Evolutionary conservation across 2,329 filamentous ascomycete species (phyloP).

Genomic region (Fusarium sp.): DNA sequence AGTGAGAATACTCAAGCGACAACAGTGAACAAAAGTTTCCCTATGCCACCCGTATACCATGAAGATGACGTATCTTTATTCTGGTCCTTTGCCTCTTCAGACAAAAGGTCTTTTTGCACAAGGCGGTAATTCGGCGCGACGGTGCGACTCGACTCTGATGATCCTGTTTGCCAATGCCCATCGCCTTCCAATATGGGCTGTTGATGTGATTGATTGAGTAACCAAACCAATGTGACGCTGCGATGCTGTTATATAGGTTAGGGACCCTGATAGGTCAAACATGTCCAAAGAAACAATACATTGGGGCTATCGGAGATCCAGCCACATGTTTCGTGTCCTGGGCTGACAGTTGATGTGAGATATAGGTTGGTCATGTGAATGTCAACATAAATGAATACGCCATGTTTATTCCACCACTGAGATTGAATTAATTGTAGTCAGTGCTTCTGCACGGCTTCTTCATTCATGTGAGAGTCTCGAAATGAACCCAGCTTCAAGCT

Average conservation of each 20-base stretch:
- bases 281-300: neutral
- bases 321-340: constrained; percentile 9
- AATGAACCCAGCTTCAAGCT: constrained; percentile 2
- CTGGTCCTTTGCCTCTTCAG: neutral
- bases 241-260: constrained; percentile 4
- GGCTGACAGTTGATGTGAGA: constrained; percentile 9
- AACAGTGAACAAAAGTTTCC: neutral
- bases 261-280: neutral
- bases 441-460: neutral
- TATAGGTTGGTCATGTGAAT: neutral
- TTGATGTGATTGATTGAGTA: constrained; percentile 2
- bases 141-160: constrained; percentile 6
- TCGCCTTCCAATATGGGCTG: neutral
- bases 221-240: constrained; percentile 1
- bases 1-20: neutral
- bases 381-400: neutral
- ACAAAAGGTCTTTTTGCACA: neutral
- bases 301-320: neutral
- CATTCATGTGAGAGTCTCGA: neutral
- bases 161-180: neutral
- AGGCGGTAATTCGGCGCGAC: constrained; percentile 3
- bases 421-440: neutral
- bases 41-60: neutral
- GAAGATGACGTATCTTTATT: neutral
- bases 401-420: constrained; percentile 31